Conservation (phyloP, 805 yeast genomes). For the Suhomyces sp. region DNA sequence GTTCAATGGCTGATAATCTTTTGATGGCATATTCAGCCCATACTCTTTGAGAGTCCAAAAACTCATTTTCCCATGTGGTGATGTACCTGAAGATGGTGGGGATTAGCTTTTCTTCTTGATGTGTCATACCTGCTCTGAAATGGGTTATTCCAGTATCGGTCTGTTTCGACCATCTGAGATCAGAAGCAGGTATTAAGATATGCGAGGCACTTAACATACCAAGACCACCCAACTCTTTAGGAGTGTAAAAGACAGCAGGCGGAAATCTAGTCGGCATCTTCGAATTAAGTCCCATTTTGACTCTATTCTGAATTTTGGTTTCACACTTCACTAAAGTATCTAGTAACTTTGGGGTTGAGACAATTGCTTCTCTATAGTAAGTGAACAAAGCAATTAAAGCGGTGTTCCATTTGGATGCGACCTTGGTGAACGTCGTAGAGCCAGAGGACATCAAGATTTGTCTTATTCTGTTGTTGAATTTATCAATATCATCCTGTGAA, state of each 20-base stretch:
- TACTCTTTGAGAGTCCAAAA: slow-evolving; percentile 88
- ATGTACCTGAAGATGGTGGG: slow-evolving; percentile 94
- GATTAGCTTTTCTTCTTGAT: slow-evolving; percentile 72
- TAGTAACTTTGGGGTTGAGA: slow-evolving; percentile 72
- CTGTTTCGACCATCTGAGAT: slow-evolving; percentile 85
- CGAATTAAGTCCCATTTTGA: slow-evolving; percentile 91
- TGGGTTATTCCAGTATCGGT: slow-evolving; percentile 94
- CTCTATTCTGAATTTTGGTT: slow-evolving; percentile 89
- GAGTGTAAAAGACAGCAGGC: slow-evolving; percentile 97
- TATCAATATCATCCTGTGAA: slow-evolving; percentile 71
- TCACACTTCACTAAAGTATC: slow-evolving; percentile 88
- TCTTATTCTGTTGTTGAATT: slow-evolving; percentile 78
- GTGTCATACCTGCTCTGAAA: slow-evolving; percentile 90
- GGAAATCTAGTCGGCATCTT: slow-evolving; percentile 99
- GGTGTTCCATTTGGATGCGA: slow-evolving; percentile 95
- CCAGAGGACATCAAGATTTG: slow-evolving; percentile 95
- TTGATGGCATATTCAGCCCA: slow-evolving; percentile 97
- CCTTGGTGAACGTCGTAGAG: slow-evolving; percentile 89
- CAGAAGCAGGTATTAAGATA: slow-evolving; percentile 90
- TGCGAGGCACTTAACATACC: slow-evolving; percentile 99
- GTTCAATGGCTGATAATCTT: slow-evolving; percentile 80
- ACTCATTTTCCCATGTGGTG: slow-evolving; percentile 96
- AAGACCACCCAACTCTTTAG: slow-evolving; percentile 94
- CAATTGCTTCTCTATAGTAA: slow-evolving; percentile 90
- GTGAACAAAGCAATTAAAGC: slow-evolving; percentile 82